A percentile compares a stretch with the other conserved stretches of the same genome.
These are phyloP conservation scores for Persicaria maculosa DNA, from an alignment of 148 eudicot genomes.

Conservation along the genomic window DNA sequence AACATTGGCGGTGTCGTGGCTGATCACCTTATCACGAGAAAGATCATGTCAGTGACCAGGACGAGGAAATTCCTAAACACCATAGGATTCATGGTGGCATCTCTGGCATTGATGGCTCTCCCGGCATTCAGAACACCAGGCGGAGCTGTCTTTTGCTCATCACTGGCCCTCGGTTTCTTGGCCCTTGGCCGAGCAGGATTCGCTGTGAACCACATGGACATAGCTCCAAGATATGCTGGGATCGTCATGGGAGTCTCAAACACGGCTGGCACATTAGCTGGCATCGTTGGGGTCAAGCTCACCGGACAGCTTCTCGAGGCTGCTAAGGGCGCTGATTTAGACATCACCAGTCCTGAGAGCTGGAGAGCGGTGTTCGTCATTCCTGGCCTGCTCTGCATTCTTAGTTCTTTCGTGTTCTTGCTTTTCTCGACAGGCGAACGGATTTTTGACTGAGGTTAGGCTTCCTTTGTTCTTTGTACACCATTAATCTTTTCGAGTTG, in stretches of 20 bases:
- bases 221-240: conserved; percentile 94
- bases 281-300: conserved; percentile 78
- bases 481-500: conserved; percentile 5
- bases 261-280: conserved; percentile 94
- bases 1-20: conserved; percentile 81
- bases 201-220: conserved; percentile 97
- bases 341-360: conserved; percentile 70
- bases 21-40: conserved; percentile 69
- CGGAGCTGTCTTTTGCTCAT: conserved; percentile 82
- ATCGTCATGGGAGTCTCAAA: conserved; percentile 96
- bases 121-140: conserved; percentile 63
- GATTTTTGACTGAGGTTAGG: conserved; percentile 63
- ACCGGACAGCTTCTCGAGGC: conserved; percentile 93
- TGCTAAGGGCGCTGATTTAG: conserved; percentile 66
- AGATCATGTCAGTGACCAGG: conserved; percentile 54
- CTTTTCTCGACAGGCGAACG: conserved; percentile 79
- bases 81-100: conserved; percentile 67
- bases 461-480: conserved; percentile 8
- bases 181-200: conserved; percentile 97
- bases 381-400: conserved; percentile 77
- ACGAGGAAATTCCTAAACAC: conserved; percentile 81
- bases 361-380: conserved; percentile 75
- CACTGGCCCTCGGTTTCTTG: conserved; percentile 92
- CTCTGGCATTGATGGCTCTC: conserved; percentile 63
- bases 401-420: conserved; percentile 67